These are phyloP conservation scores for Solanum megistacrolobum DNA, from an alignment of 257 asterid genomes.

Conservation along the genomic window DNA sequence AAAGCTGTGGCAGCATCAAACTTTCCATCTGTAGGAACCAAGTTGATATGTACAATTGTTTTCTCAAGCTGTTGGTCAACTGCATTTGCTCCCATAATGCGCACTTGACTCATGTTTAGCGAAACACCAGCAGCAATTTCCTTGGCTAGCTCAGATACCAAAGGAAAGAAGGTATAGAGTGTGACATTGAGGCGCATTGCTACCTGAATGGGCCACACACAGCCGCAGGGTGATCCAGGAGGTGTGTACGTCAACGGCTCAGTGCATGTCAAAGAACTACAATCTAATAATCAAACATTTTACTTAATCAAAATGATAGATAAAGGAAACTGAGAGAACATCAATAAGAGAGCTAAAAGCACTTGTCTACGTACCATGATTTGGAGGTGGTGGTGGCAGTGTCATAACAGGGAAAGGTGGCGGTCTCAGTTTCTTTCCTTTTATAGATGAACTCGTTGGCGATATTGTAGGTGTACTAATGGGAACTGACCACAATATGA, in stretches of 20 bases:
- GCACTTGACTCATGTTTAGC: constrained; percentile 60
- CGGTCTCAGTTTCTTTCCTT: constrained; percentile 19
- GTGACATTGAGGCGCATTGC: constrained; percentile 43
- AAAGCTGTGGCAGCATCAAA: constrained; percentile 41
- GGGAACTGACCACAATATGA: constrained; percentile 27
- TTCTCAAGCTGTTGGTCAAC: constrained; percentile 58
- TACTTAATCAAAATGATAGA: not conserved
- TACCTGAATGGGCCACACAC: constrained; percentile 76
- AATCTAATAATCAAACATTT: constrained; percentile 23
- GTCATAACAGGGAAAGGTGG: constrained; percentile 45
- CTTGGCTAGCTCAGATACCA: constrained; percentile 56
- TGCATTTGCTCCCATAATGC: constrained; percentile 84
- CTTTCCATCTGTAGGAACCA: constrained; percentile 50
- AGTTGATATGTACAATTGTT: constrained; percentile 53
- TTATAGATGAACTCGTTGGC: constrained; percentile 31
- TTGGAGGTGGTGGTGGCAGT: constrained; percentile 85
- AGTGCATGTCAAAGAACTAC: constrained; percentile 43
- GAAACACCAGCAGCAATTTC: constrained; percentile 41
- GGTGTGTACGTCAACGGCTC: constrained; percentile 69
- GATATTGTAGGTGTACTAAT: constrained; percentile 35
- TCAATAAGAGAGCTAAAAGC: not conserved
- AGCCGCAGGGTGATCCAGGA: constrained; percentile 68
- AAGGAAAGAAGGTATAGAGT: constrained; percentile 51
- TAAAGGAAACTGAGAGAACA: not conserved
- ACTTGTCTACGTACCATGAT: constrained; percentile 30